A percentile compares a stretch with the other conserved stretches of the same genome.
These are phyloP conservation scores for Leucocoprinus sp. DNA, from an alignment of 768 basidiomycete genomes.

Conservation along the genomic window DNA sequence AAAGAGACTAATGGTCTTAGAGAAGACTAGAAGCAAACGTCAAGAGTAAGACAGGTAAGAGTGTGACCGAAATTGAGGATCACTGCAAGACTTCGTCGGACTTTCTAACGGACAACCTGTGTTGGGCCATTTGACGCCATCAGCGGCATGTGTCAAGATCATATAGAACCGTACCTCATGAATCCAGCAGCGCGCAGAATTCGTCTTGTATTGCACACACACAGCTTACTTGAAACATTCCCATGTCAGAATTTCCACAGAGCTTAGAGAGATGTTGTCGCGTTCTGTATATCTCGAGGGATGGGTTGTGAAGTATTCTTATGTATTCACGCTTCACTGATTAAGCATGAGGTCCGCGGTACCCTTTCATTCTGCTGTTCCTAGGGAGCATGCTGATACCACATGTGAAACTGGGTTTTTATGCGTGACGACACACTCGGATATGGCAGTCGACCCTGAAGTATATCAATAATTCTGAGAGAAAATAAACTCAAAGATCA, in stretches of 20 bases:
- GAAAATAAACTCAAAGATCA: no score
- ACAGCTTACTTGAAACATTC: neutral
- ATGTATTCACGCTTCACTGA: neutral
- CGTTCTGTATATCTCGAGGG: neutral
- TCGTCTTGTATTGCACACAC: neutral
- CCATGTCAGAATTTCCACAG: neutral
- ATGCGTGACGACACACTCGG: neutral
- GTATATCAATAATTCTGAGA: no score
- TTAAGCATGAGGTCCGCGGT: neutral
- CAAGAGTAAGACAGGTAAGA: slow-evolving; percentile 5
- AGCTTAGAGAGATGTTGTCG: neutral
- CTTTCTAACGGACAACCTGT: slow-evolving; percentile 25
- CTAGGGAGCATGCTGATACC: slow-evolving; percentile 1
- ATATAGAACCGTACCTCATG: no score
- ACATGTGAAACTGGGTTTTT: neutral
- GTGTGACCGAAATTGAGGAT: slow-evolving; percentile 23
- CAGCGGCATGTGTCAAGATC: neutral
- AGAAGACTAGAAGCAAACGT: slow-evolving; percentile 12
- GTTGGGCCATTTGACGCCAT: neutral
- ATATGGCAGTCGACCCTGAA: slow-evolving; percentile 1
- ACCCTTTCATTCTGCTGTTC: neutral
- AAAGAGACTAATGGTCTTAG: slow-evolving; percentile 7
- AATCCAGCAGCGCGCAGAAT: neutral
- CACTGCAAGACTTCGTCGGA: slow-evolving; percentile 34
- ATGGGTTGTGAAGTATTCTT: neutral